Conservation (phyloP, 768 basidiomycete genomes). For the Macrolepiota albuminosa region DNA sequence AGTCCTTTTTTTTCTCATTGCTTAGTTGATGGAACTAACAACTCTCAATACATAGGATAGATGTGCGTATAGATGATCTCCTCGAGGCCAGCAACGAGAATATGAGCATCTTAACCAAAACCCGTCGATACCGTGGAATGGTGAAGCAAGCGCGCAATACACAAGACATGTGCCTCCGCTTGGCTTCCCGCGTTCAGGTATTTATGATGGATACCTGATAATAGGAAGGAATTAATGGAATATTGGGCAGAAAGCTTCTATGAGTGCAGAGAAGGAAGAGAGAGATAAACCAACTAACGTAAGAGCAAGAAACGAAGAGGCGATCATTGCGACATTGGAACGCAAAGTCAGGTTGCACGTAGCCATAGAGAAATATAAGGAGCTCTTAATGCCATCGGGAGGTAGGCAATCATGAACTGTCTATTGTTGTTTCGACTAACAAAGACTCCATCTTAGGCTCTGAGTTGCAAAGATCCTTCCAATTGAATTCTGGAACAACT, state of each 20-base stretch:
- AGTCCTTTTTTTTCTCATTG: too few relatives aligned
- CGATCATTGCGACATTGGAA: not conserved
- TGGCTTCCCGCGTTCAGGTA: not conserved
- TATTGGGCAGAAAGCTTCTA: not conserved
- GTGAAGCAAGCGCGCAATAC: not conserved
- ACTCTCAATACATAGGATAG: not conserved
- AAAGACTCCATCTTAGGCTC: not conserved
- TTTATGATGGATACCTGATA: not conserved
- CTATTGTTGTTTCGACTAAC: not conserved
- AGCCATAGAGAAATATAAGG: not conserved
- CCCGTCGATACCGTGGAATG: not conserved
- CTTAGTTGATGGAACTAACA: not conserved
- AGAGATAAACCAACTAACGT: not conserved
- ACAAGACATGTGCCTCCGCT: not conserved
- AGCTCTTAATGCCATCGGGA: constrained; percentile 19
- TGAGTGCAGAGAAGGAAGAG: not conserved
- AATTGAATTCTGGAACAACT: not conserved
- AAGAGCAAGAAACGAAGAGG: not conserved
- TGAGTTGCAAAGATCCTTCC: not conserved
- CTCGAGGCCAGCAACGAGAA: not conserved
- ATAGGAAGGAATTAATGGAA: not conserved
- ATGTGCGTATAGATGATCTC: not conserved
- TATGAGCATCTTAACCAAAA: not conserved
- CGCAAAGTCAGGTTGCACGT: not conserved
- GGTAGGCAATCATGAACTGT: not conserved